phyloP scores from a whole-genome alignment of 1,284 basidiomycete species.

The Retiboletus flavoniger region DNA sequence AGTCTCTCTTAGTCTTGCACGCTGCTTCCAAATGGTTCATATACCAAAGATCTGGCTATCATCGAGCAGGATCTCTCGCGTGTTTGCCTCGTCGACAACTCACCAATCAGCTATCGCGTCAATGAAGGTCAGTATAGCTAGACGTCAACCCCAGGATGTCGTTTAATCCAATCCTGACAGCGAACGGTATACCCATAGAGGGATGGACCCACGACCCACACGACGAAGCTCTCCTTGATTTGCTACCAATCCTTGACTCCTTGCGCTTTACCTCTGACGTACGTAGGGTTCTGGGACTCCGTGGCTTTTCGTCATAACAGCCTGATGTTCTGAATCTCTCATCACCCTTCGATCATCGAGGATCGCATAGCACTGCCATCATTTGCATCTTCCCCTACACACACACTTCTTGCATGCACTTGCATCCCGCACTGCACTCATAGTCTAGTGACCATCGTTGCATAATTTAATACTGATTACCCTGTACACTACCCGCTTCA shows the following conservation, averaged over 20 bases:
- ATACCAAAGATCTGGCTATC: conserved; percentile 89
- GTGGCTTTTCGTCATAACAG: conserved; percentile 46
- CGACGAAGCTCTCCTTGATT: conserved; percentile 94
- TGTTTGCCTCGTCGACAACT: conserved; percentile 96
- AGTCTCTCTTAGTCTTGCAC: conserved; percentile 72
- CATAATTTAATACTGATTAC: conserved; percentile 43
- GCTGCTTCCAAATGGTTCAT: conserved; percentile 87
- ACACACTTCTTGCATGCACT: conserved; percentile 28
- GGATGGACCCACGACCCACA: conserved; percentile 98
- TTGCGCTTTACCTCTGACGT: conserved; percentile 96
- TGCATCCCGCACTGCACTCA: conserved; percentile 26
- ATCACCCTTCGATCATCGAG: conserved; percentile 10
- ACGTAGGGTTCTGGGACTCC: conserved; percentile 86
- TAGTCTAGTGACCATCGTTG: conserved; percentile 33
- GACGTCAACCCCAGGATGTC: conserved; percentile 2
- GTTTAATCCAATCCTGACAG: conserved; percentile 41
- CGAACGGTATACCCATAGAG: conserved; percentile 98
- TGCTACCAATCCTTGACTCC: conserved; percentile 93
- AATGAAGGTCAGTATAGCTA: conserved; percentile 75
- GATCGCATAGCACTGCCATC: conserved; percentile 23
- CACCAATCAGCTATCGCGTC: conserved; percentile 88
- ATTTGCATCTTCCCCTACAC: conserved; percentile 28
- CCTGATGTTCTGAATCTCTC: conserved; percentile 9
- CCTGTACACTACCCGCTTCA: conserved; percentile 35
- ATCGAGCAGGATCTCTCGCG: conserved; percentile 87